These are phyloP conservation scores for Thymus mandschuricus DNA, from an alignment of 257 asterid genomes.

Conservation along the genomic window DNA sequence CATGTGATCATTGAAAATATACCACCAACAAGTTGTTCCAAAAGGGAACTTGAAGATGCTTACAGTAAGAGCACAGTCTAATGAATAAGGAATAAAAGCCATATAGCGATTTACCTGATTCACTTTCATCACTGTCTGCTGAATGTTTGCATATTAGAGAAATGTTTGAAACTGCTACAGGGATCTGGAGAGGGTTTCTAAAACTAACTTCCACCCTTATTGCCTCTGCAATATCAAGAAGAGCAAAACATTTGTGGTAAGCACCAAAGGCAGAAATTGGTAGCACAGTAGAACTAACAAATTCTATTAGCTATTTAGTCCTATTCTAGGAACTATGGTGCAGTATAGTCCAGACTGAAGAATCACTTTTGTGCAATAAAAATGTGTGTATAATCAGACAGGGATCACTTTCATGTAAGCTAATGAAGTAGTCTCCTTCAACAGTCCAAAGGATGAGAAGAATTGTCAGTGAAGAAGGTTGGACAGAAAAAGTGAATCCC, in stretches of 20 bases:
- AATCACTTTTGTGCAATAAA: slow-evolving; percentile 22
- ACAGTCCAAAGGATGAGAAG: background rate
- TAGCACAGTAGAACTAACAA: slow-evolving; percentile 28
- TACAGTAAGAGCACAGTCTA: slow-evolving; percentile 7
- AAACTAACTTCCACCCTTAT: slow-evolving; percentile 77
- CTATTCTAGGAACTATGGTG: slow-evolving; percentile 11
- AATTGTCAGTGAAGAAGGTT: background rate
- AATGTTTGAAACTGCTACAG: slow-evolving; percentile 73
- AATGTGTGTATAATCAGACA: background rate
- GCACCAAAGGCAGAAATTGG: slow-evolving; percentile 24
- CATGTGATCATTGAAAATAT: background rate
- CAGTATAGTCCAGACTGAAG: slow-evolving; percentile 18
- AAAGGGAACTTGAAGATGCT: slow-evolving; percentile 2
- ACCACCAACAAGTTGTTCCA: background rate
- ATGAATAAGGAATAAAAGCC: slow-evolving; percentile 20
- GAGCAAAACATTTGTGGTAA: slow-evolving; percentile 26
- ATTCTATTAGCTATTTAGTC: background rate
- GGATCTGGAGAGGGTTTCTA: slow-evolving; percentile 92
- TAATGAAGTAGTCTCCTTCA: background rate
- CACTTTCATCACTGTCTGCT: slow-evolving; percentile 45
- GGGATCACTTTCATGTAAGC: background rate
- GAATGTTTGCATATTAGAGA: slow-evolving; percentile 83
- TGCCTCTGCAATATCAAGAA: slow-evolving; percentile 65
- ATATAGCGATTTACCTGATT: slow-evolving; percentile 52
- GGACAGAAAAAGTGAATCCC: background rate